Base-by-base conservation (phyloP, 1,139 yeast genomes). In the Hyphopichia burtonii region DNA sequence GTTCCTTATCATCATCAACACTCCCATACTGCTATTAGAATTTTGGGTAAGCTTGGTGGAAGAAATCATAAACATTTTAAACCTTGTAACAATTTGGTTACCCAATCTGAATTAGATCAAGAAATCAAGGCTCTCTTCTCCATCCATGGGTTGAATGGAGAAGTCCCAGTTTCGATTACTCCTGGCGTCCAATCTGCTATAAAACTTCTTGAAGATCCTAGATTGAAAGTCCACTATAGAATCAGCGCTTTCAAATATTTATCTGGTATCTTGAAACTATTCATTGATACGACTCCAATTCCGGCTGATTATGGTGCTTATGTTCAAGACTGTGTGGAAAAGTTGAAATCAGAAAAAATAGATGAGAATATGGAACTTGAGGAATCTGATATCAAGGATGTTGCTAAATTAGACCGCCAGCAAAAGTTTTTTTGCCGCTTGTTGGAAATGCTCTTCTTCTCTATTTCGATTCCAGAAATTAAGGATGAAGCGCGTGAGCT, bases 1-100 rank as follows among this genome's bases (percentile, higher is more conserved):
- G 78, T 90, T 34, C 99, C 99, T 0, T 90, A 90, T 59, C 87
- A 83, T 50, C 97, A 90, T 50, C 93, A 86, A 55, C 96, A 91
- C 53, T 86, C 96, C 17, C 99, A 94, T 57, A 89, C 96, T 0
- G 93, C 98, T 0, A 82, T 93, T 43, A 77, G 99, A 47, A 89
- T 94, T 37, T 69, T 94, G 43, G 99, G 99, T 40, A 94, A 94
- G 58, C 70, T 94, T 34, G 99, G 99, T 31, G 99, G 99, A 2
- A 78, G 99, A 59, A 93, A 93, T 55, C 83, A 97, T 52, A 82
- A 86, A 41, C 89, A 88, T 58, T 73, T 91, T 54, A 81, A 80
- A 47, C 87, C 94, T 1, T 88, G 90, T 37, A 68, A 77, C 38
- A 83, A 83, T 42, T 69, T 93, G 51, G 70, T 74, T 36, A 68